phyloP scores from a whole-genome alignment of 345 rosid species.

The Bretschneidera sinensis region DNA sequence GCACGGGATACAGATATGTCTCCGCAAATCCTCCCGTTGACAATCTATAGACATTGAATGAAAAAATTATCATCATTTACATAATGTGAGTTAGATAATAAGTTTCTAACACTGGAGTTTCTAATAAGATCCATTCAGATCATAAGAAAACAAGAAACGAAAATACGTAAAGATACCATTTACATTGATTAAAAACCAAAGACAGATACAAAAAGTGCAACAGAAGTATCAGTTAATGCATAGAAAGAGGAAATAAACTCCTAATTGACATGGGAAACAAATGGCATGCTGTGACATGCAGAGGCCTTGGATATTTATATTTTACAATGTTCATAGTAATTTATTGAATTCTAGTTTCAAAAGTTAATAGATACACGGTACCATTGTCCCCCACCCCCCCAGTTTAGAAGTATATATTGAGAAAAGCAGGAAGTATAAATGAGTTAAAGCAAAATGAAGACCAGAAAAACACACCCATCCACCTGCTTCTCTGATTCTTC shows the following conservation, averaged over 20 bases:
- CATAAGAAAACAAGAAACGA: neutral
- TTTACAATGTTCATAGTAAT: neutral
- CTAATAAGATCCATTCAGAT: neutral
- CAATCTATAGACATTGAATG: slow-evolving; percentile 38
- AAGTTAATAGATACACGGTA: too few relatives aligned
- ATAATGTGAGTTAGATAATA: neutral
- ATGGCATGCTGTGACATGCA: neutral
- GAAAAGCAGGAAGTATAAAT: neutral
- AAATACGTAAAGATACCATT: neutral
- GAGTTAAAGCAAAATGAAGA: slow-evolving; percentile 21
- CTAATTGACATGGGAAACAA: neutral
- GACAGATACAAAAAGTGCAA: neutral
- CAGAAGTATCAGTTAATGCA: too few relatives aligned
- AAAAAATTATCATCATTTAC: slow-evolving; percentile 11
- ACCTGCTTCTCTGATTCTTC: slow-evolving; percentile 97
- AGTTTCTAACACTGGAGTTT: neutral
- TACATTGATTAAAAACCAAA: neutral
- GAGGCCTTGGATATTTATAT: neutral
- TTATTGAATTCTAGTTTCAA: neutral
- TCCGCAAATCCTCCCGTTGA: slow-evolving; percentile 91
- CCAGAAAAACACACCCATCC: slow-evolving; percentile 89
- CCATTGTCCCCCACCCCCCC: neutral
- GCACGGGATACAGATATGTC: slow-evolving; percentile 96
- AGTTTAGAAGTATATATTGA: neutral
- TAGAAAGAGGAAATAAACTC: neutral